Conservation (phyloP, 768 basidiomycete species). For the Amanita inopinata region DNA sequence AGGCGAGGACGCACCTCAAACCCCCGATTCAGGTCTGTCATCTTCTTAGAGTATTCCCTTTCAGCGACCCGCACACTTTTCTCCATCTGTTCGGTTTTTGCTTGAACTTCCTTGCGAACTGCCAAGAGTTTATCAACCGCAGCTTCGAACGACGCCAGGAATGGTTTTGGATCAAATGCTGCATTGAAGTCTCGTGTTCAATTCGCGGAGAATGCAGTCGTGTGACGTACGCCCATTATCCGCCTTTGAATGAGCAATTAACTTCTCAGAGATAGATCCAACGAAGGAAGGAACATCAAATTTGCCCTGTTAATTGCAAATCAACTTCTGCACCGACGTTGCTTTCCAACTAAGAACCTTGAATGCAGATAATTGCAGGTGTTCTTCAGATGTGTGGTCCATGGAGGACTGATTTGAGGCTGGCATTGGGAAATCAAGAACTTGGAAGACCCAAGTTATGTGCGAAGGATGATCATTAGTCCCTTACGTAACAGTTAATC, state of each 20-base stretch:
- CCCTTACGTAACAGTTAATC: too few species aligned
- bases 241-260: constrained; percentile 78
- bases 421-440: too few species aligned
- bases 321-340: constrained; percentile 5
- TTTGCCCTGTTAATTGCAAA: constrained; percentile 41
- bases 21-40: constrained; percentile 85
- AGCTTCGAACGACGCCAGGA: constrained; percentile 85
- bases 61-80: constrained; percentile 83
- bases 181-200: constrained; percentile 9
- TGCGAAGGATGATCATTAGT: too few species aligned
- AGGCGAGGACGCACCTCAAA: constrained; percentile 79
- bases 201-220: background rate
- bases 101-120: constrained; percentile 83
- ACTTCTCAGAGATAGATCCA: constrained; percentile 74
- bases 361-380: constrained; percentile 44
- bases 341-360: constrained; percentile 28
- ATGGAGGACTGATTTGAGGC: too few species aligned
- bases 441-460: too few species aligned
- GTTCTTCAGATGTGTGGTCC: constrained; percentile 28
- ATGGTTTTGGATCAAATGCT: constrained; percentile 95
- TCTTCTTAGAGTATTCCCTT: constrained; percentile 88
- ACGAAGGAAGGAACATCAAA: constrained; percentile 91
- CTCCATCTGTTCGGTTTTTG: constrained; percentile 87
- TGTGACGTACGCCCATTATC: constrained; percentile 60
- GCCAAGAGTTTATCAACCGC: constrained; percentile 84